Evolutionary conservation across 805 yeast species (phyloP).

Genomic region (Candida alai): DNA sequence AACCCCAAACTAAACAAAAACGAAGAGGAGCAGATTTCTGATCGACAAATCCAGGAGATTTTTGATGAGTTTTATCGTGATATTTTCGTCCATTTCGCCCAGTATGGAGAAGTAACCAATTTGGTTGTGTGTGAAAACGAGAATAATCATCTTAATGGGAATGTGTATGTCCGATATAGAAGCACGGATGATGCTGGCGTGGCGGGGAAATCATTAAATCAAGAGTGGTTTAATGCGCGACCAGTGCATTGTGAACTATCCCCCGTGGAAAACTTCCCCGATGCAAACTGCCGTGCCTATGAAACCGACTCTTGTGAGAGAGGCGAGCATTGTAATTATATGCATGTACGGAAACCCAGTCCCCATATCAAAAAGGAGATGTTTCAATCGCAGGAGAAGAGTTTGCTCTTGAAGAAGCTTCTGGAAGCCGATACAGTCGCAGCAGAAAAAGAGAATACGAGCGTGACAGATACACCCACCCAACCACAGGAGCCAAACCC

Average conservation of each 20-base stretch:
- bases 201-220: slow-evolving; percentile 61
- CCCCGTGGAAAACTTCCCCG: slow-evolving; percentile 67
- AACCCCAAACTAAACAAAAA: slow-evolving; percentile 48
- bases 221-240: slow-evolving; percentile 74
- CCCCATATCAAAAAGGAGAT: slow-evolving; percentile 39
- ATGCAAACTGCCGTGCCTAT: slow-evolving; percentile 73
- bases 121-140: slow-evolving; percentile 79
- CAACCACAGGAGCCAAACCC: background rate
- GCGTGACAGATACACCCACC: background rate
- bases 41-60: slow-evolving; percentile 37
- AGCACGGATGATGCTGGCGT: slow-evolving; percentile 52
- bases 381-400: slow-evolving; percentile 34
- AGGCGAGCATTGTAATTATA: slow-evolving; percentile 81
- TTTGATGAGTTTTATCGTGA: slow-evolving; percentile 70
- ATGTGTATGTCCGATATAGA: slow-evolving; percentile 68
- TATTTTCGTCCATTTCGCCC: slow-evolving; percentile 57
- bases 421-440: background rate
- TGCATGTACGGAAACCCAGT: slow-evolving; percentile 67
- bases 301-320: slow-evolving; percentile 64
- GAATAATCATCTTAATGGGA: slow-evolving; percentile 80
- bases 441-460: background rate
- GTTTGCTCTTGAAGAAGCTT: slow-evolving; percentile 13
- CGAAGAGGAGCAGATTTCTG: slow-evolving; percentile 25
- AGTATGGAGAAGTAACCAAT: slow-evolving; percentile 50
- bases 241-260: slow-evolving; percentile 80